Evolutionary conservation across 2,329 filamentous ascomycete species (phyloP).

Genomic region (Lanzia echinophila): DNA sequence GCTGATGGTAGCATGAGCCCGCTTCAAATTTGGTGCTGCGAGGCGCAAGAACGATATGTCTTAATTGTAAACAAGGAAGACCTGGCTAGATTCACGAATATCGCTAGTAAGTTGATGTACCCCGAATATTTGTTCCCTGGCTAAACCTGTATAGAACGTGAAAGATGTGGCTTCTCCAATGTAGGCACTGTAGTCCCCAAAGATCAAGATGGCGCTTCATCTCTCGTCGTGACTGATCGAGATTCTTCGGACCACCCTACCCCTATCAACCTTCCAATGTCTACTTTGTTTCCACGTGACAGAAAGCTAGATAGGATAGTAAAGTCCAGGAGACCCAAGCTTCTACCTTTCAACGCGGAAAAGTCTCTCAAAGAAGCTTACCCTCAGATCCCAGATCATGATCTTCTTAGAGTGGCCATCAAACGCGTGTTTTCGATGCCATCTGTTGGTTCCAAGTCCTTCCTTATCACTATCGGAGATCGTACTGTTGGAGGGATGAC

Average conservation of each 20-base stretch:
- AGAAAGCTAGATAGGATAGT: slow-evolving; percentile 75
- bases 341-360: slow-evolving; percentile 66
- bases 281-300: slow-evolving; percentile 79
- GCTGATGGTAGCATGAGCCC: slow-evolving; percentile 90
- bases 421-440: slow-evolving; percentile 78
- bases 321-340: slow-evolving; percentile 57
- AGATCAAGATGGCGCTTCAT: slow-evolving; percentile 57
- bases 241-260: slow-evolving; percentile 67
- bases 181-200: slow-evolving; percentile 69
- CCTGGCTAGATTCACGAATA: slow-evolving; percentile 67
- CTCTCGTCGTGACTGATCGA: slow-evolving; percentile 73
- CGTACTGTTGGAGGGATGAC: slow-evolving; percentile 85
- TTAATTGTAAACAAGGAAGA: slow-evolving; percentile 76
- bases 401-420: slow-evolving; percentile 57
- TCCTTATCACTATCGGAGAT: slow-evolving; percentile 94
- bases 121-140: neutral
- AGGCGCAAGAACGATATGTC: slow-evolving; percentile 94
- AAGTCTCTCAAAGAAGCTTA: slow-evolving; percentile 54
- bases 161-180: slow-evolving; percentile 87
- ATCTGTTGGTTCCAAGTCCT: slow-evolving; percentile 92
- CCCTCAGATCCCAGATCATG: slow-evolving; percentile 28
- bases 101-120: slow-evolving; percentile 43
- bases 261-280: slow-evolving; percentile 86
- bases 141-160: slow-evolving; percentile 48
- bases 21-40: slow-evolving; percentile 95